These are phyloP conservation scores for Pisolithus marmoratus DNA, from an alignment of 768 basidiomycete genomes.

Conservation along the genomic window DNA sequence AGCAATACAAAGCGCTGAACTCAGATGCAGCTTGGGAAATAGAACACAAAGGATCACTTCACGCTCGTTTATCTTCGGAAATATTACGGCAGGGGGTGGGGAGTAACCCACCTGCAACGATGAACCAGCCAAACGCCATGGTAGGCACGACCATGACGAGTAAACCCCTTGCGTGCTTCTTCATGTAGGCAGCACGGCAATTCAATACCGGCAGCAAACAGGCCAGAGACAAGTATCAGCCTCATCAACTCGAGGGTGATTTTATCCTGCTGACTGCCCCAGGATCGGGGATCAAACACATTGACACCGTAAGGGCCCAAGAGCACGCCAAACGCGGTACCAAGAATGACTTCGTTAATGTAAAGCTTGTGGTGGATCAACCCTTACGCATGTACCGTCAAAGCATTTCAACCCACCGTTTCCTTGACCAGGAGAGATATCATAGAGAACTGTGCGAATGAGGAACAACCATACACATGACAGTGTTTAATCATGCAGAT, in stretches of 20 bases:
- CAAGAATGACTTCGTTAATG: slow-evolving; percentile 91
- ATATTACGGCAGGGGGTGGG: background rate
- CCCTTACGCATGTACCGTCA: background rate
- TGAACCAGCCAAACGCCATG: slow-evolving; percentile 82
- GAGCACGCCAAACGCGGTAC: slow-evolving; percentile 57
- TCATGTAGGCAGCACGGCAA: slow-evolving; percentile 82
- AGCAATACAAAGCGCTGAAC: slow-evolving; percentile 79
- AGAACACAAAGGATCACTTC: slow-evolving; percentile 61
- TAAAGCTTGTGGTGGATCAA: slow-evolving; percentile 47
- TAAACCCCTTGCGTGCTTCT: slow-evolving; percentile 67
- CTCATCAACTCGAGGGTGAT: slow-evolving; percentile 88
- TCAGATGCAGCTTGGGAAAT: slow-evolving; percentile 65
- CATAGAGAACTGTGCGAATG: slow-evolving; percentile 63
- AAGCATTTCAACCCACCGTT: slow-evolving; percentile 38
- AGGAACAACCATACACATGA: background rate
- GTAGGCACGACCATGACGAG: slow-evolving; percentile 71
- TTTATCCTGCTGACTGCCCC: slow-evolving; percentile 47
- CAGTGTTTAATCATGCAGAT: background rate
- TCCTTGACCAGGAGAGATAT: slow-evolving; percentile 80
- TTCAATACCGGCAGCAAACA: slow-evolving; percentile 95
- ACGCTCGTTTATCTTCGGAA: background rate
- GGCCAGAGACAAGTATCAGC: slow-evolving; percentile 82
- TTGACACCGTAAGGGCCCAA: slow-evolving; percentile 70
- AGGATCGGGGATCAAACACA: slow-evolving; percentile 72
- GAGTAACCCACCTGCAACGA: slow-evolving; percentile 53